Conservation (phyloP, 345 rosid genomes). For the Leavenworthia alabamica region DNA sequence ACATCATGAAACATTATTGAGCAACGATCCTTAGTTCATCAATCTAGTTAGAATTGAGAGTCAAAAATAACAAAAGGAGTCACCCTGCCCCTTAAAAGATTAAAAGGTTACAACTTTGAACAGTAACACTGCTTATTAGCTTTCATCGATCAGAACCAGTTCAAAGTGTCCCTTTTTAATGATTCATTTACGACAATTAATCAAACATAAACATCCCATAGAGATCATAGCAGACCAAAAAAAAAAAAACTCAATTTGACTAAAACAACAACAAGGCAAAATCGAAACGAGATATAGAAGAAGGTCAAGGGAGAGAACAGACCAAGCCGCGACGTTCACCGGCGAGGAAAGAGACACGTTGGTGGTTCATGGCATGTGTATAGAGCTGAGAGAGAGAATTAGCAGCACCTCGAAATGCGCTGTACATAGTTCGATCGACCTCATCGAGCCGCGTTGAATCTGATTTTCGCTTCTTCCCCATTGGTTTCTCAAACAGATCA, state of each 20-base stretch:
- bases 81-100: neutral
- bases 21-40: neutral
- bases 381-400: conserved; percentile 93
- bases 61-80: neutral
- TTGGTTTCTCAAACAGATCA: conserved; percentile 8
- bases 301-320: neutral
- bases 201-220: neutral
- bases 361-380: conserved; percentile 70
- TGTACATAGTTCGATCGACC: conserved; percentile 84
- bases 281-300: too few species aligned
- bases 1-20: neutral
- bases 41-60: neutral
- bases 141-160: neutral
- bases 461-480: conserved; percentile 93
- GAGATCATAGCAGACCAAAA: neutral
- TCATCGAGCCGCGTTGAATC: conserved; percentile 77
- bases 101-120: neutral
- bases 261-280: neutral
- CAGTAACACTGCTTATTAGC: neutral
- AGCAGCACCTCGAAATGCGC: conserved; percentile 86
- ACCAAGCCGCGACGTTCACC: conserved; percentile 78
- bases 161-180: neutral
- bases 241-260: neutral
- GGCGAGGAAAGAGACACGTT: conserved; percentile 69
- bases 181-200: neutral